phyloP scores from a whole-genome alignment of 352 stramenopile species.

The Pythium volutum region DNA sequence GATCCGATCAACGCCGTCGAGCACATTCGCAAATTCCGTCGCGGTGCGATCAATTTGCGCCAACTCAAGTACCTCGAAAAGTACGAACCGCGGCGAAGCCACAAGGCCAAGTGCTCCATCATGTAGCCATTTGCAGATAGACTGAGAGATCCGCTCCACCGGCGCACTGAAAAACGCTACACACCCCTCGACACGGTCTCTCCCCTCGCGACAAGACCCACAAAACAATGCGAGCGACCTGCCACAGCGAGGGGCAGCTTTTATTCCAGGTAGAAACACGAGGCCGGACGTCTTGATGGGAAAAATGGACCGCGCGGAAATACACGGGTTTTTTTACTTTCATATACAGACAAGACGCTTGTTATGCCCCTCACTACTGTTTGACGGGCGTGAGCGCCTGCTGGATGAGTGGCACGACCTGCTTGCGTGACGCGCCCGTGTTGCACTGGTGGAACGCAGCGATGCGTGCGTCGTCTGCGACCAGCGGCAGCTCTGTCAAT shows the following conservation, averaged over 20 bases:
- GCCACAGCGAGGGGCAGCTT: background rate
- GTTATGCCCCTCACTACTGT: conserved; percentile 1
- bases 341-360: background rate
- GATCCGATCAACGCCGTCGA: conserved; percentile 97
- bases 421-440: conserved; percentile 62
- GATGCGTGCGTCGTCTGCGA: conserved; percentile 30
- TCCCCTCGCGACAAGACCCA: background rate
- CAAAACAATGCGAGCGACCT: background rate
- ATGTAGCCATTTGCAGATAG: conserved; percentile 42
- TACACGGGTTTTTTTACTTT: conserved; percentile 3
- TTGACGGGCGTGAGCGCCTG: conserved; percentile 30
- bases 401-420: conserved; percentile 70
- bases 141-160: background rate
- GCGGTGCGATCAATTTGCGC: conserved; percentile 97
- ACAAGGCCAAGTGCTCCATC: conserved; percentile 81
- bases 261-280: background rate
- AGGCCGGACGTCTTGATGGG: background rate
- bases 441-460: conserved; percentile 59
- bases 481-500: conserved; percentile 30
- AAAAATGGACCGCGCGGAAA: background rate
- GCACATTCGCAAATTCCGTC: conserved; percentile 93
- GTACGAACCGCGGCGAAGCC: conserved; percentile 82
- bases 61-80: conserved; percentile 97
- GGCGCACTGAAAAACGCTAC: background rate
- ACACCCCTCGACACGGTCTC: background rate